Evolutionary conservation across 768 basidiomycete species (phyloP).

Genomic region (Leccinum subtestaceum): DNA sequence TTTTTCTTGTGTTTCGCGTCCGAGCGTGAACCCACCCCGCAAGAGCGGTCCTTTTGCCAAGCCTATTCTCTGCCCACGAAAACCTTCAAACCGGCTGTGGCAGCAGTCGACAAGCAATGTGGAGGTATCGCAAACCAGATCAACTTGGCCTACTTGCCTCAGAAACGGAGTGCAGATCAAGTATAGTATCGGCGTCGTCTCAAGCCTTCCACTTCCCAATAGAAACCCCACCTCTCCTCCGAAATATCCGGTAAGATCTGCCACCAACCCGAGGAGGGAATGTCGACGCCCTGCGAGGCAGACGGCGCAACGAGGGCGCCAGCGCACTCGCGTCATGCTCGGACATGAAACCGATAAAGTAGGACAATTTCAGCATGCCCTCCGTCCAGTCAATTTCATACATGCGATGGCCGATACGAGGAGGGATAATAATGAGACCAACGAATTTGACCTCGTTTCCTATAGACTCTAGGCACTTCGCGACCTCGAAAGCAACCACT

Average conservation of each 20-base stretch:
- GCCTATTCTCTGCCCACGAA: not conserved
- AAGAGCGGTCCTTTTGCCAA: slow-evolving; percentile 18
- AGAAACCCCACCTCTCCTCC: slow-evolving; percentile 7
- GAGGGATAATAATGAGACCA: not conserved
- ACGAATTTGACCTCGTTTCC: not conserved
- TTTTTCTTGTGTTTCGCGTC: not conserved
- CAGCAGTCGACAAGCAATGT: slow-evolving; percentile 24
- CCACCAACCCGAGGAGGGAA: slow-evolving; percentile 12
- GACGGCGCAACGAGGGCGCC: not conserved
- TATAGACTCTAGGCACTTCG: not conserved
- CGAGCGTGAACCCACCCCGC: slow-evolving; percentile 7
- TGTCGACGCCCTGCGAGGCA: not conserved
- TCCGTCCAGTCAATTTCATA: not conserved
- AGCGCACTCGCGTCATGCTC: not conserved
- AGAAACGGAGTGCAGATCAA: no score
- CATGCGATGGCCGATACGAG: not conserved
- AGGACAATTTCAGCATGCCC: not conserved
- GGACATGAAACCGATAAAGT: not conserved
- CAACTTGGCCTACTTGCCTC: not conserved
- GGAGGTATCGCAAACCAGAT: slow-evolving; percentile 21
- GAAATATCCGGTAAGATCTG: slow-evolving; percentile 21
- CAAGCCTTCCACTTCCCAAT: not conserved
- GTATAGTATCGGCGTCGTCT: not conserved
- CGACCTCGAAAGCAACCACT: not conserved
- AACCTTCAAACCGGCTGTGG: slow-evolving; percentile 21